Evolutionary conservation across 306 rosid species (phyloP).

Genomic region (Vigna nakashimae): DNA sequence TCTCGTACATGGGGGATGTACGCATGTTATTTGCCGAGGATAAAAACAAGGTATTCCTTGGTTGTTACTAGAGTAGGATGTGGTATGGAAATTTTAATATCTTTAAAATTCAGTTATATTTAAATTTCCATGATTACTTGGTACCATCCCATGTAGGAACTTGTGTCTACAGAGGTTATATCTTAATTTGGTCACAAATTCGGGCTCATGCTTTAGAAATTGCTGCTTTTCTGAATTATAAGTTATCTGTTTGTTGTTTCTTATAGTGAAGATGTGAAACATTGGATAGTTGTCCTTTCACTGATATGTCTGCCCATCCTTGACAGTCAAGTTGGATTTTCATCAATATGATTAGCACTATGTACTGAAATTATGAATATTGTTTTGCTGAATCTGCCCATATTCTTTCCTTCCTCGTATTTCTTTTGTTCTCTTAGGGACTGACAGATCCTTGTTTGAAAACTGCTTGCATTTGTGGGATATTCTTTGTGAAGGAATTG

Average conservation of each 20-base stretch:
- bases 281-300: slow-evolving; percentile 7
- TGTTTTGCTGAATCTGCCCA: background rate
- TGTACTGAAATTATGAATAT: slow-evolving; percentile 22
- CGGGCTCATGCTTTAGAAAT: slow-evolving; percentile 15
- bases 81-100: slow-evolving; percentile 20
- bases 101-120: slow-evolving; percentile 20
- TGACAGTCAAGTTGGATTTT: slow-evolving; percentile 22
- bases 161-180: slow-evolving; percentile 19
- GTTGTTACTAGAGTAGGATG: slow-evolving; percentile 35
- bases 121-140: slow-evolving; percentile 23
- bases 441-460: slow-evolving; percentile 17
- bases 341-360: slow-evolving; percentile 12
- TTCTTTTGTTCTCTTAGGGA: slow-evolving; percentile 16
- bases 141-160: slow-evolving; percentile 7
- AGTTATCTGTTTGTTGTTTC: slow-evolving; percentile 6
- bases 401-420: slow-evolving; percentile 20
- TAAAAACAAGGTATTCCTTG: slow-evolving; percentile 73
- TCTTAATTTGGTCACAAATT: slow-evolving; percentile 28
- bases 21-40: slow-evolving; percentile 98
- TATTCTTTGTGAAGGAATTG: slow-evolving; percentile 30
- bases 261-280: background rate
- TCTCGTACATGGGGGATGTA: slow-evolving; percentile 86
- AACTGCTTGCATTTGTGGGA: slow-evolving; percentile 25
- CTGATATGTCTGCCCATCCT: slow-evolving; percentile 18
- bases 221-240: background rate